A percentile compares a stretch with the other conserved stretches of the same genome.
These are phyloP conservation scores for Sporothrix protearum DNA, from an alignment of 2,329 filamentous ascomycete genomes.

Conservation along the genomic window DNA sequence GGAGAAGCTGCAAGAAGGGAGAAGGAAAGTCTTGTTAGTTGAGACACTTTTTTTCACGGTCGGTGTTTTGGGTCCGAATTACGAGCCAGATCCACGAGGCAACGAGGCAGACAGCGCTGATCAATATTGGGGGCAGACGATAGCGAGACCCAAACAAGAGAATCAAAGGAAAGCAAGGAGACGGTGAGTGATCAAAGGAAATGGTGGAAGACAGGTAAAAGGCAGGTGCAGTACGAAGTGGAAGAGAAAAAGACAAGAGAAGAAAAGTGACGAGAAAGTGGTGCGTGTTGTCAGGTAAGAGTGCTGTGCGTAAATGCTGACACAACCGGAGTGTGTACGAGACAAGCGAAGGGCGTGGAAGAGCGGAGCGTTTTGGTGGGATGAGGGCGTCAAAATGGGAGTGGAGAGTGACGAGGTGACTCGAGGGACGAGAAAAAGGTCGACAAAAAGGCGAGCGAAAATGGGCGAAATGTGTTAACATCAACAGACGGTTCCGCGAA, in stretches of 20 bases:
- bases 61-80: not conserved
- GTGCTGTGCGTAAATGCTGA: not conserved
- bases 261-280: not conserved
- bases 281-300: not conserved
- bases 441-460: not conserved
- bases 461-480: not conserved
- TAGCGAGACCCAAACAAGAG: not conserved
- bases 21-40: not conserved
- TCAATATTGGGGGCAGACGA: not conserved
- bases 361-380: not conserved
- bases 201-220: not conserved
- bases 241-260: not conserved
- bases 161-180: not conserved
- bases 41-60: not conserved
- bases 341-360: constrained; percentile 4
- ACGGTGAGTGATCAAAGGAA: not conserved
- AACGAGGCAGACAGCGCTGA: constrained; percentile 8
- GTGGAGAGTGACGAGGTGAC: not conserved
- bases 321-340: constrained; percentile 4
- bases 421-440: not conserved
- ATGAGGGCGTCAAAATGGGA: not conserved
- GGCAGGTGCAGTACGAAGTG: not conserved
- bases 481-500: not conserved
- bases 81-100: constrained; percentile 3
- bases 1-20: not conserved